phyloP scores from a whole-genome alignment of 306 rosid genomes.

The Boehmeria nivea region DNA sequence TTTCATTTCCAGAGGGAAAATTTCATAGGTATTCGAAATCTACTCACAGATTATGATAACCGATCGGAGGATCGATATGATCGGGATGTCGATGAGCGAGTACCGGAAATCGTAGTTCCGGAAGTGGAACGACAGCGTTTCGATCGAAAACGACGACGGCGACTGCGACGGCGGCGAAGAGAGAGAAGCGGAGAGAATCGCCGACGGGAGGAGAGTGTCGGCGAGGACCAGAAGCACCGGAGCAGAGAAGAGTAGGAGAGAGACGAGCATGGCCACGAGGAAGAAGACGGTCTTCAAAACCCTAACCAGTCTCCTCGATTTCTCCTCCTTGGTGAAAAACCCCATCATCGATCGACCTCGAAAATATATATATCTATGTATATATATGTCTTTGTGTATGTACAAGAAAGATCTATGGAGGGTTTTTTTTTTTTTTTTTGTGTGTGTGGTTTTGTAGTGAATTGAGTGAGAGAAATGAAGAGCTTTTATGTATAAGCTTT shows the following conservation, averaged over 20 bases:
- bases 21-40: not conserved
- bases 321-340: slow-evolving; percentile 63
- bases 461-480: not conserved
- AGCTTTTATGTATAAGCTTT: not conserved
- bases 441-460: not conserved
- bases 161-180: slow-evolving; percentile 65
- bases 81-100: slow-evolving; percentile 90
- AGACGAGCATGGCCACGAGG: slow-evolving; percentile 73
- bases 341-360: slow-evolving; percentile 39
- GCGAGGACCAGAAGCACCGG: slow-evolving; percentile 32
- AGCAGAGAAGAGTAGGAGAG: slow-evolving; percentile 73
- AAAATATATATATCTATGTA: no score
- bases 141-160: slow-evolving; percentile 30
- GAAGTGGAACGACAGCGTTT: slow-evolving; percentile 58
- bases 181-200: slow-evolving; percentile 62
- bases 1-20: not conserved
- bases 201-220: slow-evolving; percentile 44
- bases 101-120: slow-evolving; percentile 65
- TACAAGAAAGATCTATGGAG: not conserved
- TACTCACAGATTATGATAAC: slow-evolving; percentile 80
- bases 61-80: slow-evolving; percentile 65
- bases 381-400: not conserved
- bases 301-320: slow-evolving; percentile 50
- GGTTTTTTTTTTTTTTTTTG: not conserved
- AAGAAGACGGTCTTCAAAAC: slow-evolving; percentile 75